Percentiles rank a stretch among this genome's conserved stretches.
Conservation (phyloP, 176 grass and related monocot species). For the Bonia amplexicaulis region DNA sequence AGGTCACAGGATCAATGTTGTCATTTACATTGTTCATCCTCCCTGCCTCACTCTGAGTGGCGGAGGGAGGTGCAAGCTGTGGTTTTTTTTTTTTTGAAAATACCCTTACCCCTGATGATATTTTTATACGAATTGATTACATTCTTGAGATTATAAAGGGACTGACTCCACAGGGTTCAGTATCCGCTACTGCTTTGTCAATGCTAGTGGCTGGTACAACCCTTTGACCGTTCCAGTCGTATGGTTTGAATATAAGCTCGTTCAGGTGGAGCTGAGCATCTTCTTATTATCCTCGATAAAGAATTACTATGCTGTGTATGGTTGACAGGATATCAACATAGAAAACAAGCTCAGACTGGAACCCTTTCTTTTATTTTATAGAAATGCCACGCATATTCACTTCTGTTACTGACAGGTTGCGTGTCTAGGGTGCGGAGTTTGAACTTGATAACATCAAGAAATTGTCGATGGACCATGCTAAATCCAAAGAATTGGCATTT, state of each 20-base stretch:
- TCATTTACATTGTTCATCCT: not conserved
- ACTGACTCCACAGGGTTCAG: not conserved
- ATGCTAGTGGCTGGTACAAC: not conserved
- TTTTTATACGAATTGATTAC: not conserved
- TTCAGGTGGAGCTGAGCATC: not conserved
- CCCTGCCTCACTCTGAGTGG: not conserved
- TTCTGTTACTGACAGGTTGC: constrained; percentile 6
- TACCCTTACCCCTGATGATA: not conserved
- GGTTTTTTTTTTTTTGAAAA: not conserved
- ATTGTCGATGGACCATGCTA: constrained; percentile 54
- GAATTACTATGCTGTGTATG: not conserved
- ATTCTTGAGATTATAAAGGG: not conserved
- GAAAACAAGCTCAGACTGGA: not conserved
- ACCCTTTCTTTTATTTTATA: not conserved
- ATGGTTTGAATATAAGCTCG: not conserved
- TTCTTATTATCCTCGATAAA: not conserved
- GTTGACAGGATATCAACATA: not conserved
- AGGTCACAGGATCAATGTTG: not conserved
- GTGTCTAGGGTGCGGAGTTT: constrained; percentile 52
- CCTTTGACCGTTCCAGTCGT: not conserved
- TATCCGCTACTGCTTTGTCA: not conserved
- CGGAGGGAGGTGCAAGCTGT: too few relatives aligned
- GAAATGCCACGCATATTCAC: not conserved
- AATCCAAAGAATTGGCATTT: constrained; percentile 54
- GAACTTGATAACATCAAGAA: constrained; percentile 63